Evolutionary conservation across 495 filamentous ascomycete species (phyloP).

Genomic region (Pyrenula aspistea): DNA sequence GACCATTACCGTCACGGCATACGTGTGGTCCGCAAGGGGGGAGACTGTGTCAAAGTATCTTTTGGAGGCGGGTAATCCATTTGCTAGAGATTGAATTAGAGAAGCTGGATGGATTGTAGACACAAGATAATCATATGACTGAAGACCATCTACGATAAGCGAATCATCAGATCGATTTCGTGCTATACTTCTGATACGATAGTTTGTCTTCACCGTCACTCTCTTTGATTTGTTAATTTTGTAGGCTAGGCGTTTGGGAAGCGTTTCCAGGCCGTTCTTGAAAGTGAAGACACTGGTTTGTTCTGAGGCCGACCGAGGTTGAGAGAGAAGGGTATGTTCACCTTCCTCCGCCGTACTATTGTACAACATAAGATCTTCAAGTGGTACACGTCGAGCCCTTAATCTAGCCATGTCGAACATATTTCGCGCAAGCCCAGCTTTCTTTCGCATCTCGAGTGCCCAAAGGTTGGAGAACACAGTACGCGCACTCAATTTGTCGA

Average conservation of each 20-base stretch:
- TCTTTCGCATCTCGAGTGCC: conserved; percentile 28
- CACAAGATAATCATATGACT: conserved; percentile 50
- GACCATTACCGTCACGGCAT: conserved; percentile 73
- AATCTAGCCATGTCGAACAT: neutral
- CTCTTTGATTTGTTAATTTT: conserved; percentile 18
- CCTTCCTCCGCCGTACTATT: neutral
- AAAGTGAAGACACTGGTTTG: conserved; percentile 46
- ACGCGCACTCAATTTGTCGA: conserved; percentile 62
- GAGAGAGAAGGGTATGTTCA: neutral
- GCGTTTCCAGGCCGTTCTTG: conserved; percentile 41
- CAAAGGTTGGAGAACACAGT: conserved; percentile 44
- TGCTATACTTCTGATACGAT: conserved; percentile 11
- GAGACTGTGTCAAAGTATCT: too few species aligned
- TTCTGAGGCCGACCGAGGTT: neutral
- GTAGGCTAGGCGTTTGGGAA: conserved; percentile 17
- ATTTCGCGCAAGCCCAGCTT: conserved; percentile 4
- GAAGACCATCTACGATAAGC: conserved; percentile 7
- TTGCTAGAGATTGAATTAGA: conserved; percentile 15
- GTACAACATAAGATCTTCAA: neutral
- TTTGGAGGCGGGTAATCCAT: conserved; percentile 4
- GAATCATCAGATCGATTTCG: conserved; percentile 8
- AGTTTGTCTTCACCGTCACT: conserved; percentile 14
- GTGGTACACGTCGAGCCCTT: neutral
- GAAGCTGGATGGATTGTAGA: conserved; percentile 49
- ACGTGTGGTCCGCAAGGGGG: conserved; percentile 16